Percentiles rank a stretch among this genome's conserved stretches.
phyloP scores from a whole-genome alignment of 2,329 filamentous ascomycete species.

The Calycina marina region DNA sequence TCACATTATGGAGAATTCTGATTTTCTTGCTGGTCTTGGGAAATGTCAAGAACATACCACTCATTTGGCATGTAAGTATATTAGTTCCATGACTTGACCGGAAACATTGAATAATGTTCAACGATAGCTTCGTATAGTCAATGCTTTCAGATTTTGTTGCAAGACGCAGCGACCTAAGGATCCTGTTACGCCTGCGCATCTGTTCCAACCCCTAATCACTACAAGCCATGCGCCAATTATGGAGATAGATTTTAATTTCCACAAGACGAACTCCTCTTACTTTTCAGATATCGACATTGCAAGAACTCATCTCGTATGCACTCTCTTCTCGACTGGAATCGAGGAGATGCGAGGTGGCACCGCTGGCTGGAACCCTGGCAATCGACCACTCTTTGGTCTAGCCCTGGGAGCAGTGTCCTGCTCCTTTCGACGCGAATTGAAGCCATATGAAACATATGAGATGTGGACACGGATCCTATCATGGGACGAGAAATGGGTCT shows the following conservation, averaged over 20 bases:
- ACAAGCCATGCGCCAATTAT: slow-evolving; percentile 42
- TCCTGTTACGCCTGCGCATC: slow-evolving; percentile 31
- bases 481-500: slow-evolving; percentile 75
- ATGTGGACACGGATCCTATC: slow-evolving; percentile 55
- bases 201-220: slow-evolving; percentile 51
- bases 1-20: slow-evolving; percentile 21
- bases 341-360: slow-evolving; percentile 23
- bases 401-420: slow-evolving; percentile 40
- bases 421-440: slow-evolving; percentile 56
- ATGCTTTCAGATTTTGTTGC: slow-evolving; percentile 30
- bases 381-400: slow-evolving; percentile 21
- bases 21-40: slow-evolving; percentile 28
- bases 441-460: slow-evolving; percentile 54
- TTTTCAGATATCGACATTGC: slow-evolving; percentile 56
- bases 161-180: slow-evolving; percentile 27
- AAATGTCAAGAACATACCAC: slow-evolving; percentile 45
- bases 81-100: slow-evolving; percentile 3
- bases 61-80: slow-evolving; percentile 43
- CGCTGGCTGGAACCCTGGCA: slow-evolving; percentile 18
- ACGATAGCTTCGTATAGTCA: slow-evolving; percentile 22
- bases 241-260: slow-evolving; percentile 59
- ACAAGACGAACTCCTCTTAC: slow-evolving; percentile 59
- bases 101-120: too few relatives aligned
- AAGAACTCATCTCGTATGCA: slow-evolving; percentile 47
- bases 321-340: slow-evolving; percentile 25